These are phyloP conservation scores for Podaxis mareebaensis DNA, from an alignment of 768 basidiomycete genomes.

Conservation along the genomic window DNA sequence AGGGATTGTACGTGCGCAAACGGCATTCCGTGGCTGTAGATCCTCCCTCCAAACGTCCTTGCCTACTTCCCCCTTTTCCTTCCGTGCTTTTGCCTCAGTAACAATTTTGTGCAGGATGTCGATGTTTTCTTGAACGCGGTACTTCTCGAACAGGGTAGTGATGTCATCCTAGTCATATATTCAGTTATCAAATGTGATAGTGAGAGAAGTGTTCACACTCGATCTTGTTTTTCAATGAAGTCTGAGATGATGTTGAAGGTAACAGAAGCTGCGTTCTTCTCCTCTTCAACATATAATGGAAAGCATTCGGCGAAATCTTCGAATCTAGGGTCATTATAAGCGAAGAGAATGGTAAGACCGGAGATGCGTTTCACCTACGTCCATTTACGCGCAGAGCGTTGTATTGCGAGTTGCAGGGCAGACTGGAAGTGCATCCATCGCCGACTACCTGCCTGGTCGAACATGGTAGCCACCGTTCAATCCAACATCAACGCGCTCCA, in stretches of 20 bases:
- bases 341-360: neutral
- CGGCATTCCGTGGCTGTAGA: constrained; percentile 61
- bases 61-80: constrained; percentile 44
- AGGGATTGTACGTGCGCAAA: constrained; percentile 64
- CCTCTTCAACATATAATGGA: constrained; percentile 63
- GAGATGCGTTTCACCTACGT: constrained; percentile 40
- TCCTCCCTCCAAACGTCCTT: constrained; percentile 68
- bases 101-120: constrained; percentile 72
- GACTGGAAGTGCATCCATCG: constrained; percentile 60
- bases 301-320: constrained; percentile 68
- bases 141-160: constrained; percentile 68
- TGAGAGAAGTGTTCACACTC: constrained; percentile 34
- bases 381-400: constrained; percentile 59
- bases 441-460: constrained; percentile 47
- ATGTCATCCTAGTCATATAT: constrained; percentile 51
- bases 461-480: constrained; percentile 28
- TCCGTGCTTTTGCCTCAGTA: constrained; percentile 61
- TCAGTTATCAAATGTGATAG: neutral
- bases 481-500: neutral
- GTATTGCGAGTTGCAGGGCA: constrained; percentile 55
- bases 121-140: constrained; percentile 66
- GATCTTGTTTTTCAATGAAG: constrained; percentile 68
- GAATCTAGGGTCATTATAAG: constrained; percentile 34
- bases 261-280: constrained; percentile 59
- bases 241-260: constrained; percentile 68